Base-by-base conservation (phyloP, 2,329 filamentous ascomycete species). In the Fusarium falciforme region DNA sequence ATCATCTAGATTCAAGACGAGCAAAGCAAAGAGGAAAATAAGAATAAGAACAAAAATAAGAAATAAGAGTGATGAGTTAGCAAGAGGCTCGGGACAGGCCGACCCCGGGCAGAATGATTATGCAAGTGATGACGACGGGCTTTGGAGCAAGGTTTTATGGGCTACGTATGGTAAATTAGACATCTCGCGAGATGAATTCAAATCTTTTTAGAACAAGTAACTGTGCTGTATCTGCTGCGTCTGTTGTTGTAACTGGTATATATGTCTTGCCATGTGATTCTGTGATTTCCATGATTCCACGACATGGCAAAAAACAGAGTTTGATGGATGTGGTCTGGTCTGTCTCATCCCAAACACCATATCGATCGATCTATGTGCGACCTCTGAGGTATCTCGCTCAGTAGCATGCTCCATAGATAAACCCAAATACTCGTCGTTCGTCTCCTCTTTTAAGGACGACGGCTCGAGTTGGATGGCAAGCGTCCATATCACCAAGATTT, bases 1-100 rank as follows among this genome's bases (percentile, higher is more conserved):
- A 89, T 98, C 80, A 94, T 97, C 85, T 98, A 96, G 89, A 76
- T 57, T 61, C 38, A 49, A 71, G 63, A 69, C 67, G 67, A 71
- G 61, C 35, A 67, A 67, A 60, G 66, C 11, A 54, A 64, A 74
- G 61, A 75, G 66, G 40, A 74, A 71, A 49, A 58, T 54, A 33
- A 63, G 63, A 65, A 66, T 31, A 58, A 54, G 27, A 52, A 54
- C 8, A 35, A 57, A 20, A 57, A 22, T 5, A 63, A 35, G 49
- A 71, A 71, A 74, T 27, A 66, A 68, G 49, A 71, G 54, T 61
- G 42, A 71, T 67, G 54, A 61, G 47, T 70, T 67, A 67, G 42
- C 42, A 47, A 47, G 42, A 54, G 42, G 42, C 66, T 65, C 33
- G 66, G 64, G 69, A 64, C 44, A 52, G 54, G 49, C 65, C 29